These are phyloP conservation scores for Komagataella populi DNA, from an alignment of 805 yeast genomes.

Conservation along the genomic window DNA sequence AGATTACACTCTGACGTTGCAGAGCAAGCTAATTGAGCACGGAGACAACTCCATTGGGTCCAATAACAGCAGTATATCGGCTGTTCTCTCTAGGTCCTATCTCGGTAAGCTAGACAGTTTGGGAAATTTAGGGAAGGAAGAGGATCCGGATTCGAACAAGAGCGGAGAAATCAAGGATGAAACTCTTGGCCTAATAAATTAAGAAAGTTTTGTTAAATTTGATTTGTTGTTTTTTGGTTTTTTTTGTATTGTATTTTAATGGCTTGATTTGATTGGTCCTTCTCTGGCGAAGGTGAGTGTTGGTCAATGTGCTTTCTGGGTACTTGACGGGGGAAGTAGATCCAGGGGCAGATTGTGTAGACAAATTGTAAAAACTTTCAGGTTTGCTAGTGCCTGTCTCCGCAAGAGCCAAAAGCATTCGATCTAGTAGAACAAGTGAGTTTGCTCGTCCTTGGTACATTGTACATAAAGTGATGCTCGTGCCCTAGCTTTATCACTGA, in stretches of 20 bases:
- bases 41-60: background rate
- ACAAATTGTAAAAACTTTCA: no score
- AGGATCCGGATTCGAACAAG: background rate
- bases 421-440: no score
- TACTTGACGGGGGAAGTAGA: no score
- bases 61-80: background rate
- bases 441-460: no score
- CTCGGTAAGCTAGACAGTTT: background rate
- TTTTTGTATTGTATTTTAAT: background rate
- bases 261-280: background rate
- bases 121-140: background rate
- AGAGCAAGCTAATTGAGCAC: slow-evolving; percentile 45
- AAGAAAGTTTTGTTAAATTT: background rate
- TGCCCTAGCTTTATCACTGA: no score
- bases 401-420: no score
- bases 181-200: background rate
- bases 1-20: slow-evolving; percentile 59
- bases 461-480: no score
- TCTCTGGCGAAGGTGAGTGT: no score
- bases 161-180: background rate
- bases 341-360: no score
- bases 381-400: no score
- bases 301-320: no score
- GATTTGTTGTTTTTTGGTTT: background rate
- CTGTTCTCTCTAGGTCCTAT: background rate